Evolutionary conservation across 108 stramenopile genomes (phyloP).

Genomic region (Fistulifera pelliculosa): DNA sequence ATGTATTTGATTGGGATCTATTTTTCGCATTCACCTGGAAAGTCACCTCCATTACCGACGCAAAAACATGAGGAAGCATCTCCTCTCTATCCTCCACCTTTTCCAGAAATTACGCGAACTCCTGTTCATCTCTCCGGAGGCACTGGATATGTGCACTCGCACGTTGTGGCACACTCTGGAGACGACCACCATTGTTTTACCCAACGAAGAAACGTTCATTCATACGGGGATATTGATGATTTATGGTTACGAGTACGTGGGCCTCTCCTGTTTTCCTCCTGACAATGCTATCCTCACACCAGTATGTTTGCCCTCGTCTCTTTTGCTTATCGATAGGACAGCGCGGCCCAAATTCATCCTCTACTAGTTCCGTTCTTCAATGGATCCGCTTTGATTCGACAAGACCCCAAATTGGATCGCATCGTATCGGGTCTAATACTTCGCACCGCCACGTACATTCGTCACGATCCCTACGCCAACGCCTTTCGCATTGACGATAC

Average conservation of each 20-base stretch:
- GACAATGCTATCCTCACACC: too few relatives aligned
- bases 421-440: constrained; percentile 50
- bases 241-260: constrained; percentile 48
- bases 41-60: too few relatives aligned
- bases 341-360: constrained; percentile 60
- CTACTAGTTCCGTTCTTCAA: constrained; percentile 24
- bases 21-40: too few relatives aligned
- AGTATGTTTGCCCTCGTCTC: too few relatives aligned
- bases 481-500: constrained; percentile 34
- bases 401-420: constrained; percentile 30
- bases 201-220: constrained; percentile 51
- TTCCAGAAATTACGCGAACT: constrained; percentile 1
- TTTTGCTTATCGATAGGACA: constrained; percentile 16
- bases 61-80: too few relatives aligned
- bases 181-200: constrained; percentile 32
- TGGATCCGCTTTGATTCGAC: constrained; percentile 13
- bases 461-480: constrained; percentile 64
- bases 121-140: constrained; percentile 12
- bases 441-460: constrained; percentile 43
- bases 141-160: constrained; percentile 20
- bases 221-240: constrained; percentile 72
- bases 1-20: too few relatives aligned
- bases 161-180: constrained; percentile 40
- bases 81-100: background rate
- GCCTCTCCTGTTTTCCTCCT: too few relatives aligned